These are phyloP conservation scores for Discostella pseudostelligera DNA, from an alignment of 108 stramenopile species.

Conservation along the genomic window DNA sequence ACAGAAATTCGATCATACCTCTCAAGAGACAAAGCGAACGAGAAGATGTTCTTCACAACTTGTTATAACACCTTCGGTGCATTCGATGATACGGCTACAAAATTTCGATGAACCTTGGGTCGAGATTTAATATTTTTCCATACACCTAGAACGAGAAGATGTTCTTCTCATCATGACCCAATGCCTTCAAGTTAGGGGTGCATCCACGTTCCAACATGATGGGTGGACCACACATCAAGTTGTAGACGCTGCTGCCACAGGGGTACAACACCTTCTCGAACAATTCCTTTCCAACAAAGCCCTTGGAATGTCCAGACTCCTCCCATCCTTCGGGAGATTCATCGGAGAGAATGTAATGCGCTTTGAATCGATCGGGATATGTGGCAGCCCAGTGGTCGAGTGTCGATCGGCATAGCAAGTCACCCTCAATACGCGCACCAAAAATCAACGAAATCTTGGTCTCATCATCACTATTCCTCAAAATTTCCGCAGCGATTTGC, in stretches of 20 bases:
- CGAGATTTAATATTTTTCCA: too few relatives aligned
- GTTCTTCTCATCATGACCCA: constrained; percentile 60
- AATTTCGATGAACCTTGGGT: too few relatives aligned
- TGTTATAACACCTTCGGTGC: too few relatives aligned
- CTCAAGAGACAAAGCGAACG: too few relatives aligned
- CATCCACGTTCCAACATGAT: constrained; percentile 94
- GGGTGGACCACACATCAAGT: constrained; percentile 97
- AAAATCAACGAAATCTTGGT: constrained; percentile 91
- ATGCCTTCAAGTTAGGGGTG: constrained; percentile 66
- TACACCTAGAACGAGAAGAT: constrained; percentile 73
- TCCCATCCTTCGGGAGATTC: constrained; percentile 74
- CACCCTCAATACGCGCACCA: constrained; percentile 94
- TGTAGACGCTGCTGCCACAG: constrained; percentile 64
- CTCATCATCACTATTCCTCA: constrained; percentile 78
- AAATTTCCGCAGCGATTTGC: constrained; percentile 89
- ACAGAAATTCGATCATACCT: too few relatives aligned
- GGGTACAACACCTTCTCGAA: constrained; percentile 74
- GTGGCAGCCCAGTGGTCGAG: constrained; percentile 86
- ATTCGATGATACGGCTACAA: too few relatives aligned
- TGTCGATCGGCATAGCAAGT: constrained; percentile 86
- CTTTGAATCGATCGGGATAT: constrained; percentile 84
- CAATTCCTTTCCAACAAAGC: constrained; percentile 87
- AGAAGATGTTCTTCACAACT: too few relatives aligned
- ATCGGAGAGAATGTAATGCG: constrained; percentile 92
- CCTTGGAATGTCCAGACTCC: constrained; percentile 60